Conservation (phyloP, 2,329 filamentous ascomycete genomes). For the Lecanicillium sp. region DNA sequence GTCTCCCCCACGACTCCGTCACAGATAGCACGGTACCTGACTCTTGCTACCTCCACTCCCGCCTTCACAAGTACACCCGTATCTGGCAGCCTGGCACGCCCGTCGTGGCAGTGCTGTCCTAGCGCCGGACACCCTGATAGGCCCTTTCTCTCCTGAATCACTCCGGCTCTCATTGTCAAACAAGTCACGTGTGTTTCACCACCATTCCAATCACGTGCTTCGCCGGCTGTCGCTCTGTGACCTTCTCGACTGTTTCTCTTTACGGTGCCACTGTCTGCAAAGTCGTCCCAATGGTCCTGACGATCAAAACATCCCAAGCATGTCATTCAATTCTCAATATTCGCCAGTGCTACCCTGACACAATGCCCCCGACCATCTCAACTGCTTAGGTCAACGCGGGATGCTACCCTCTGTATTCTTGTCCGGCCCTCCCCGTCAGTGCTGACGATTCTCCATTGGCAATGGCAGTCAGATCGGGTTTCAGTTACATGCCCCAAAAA, state of each 20-base stretch:
- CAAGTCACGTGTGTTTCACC: not conserved
- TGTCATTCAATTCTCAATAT: too few relatives aligned
- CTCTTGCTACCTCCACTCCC: not conserved
- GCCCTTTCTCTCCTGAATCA: not conserved
- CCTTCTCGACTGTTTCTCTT: not conserved
- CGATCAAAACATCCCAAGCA: not conserved
- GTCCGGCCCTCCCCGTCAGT: not conserved
- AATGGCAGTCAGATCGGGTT: not conserved
- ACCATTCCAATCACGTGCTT: slow-evolving; percentile 1
- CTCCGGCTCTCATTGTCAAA: not conserved
- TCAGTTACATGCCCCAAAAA: not conserved
- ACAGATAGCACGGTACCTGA: not conserved
- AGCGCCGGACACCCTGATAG: not conserved
- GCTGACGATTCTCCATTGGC: not conserved
- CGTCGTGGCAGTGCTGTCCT: slow-evolving; percentile 5
- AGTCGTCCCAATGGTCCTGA: not conserved
- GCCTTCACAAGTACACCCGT: not conserved
- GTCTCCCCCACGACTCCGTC: not conserved
- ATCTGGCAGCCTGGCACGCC: not conserved
- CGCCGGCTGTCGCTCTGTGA: not conserved
- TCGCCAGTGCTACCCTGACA: too few relatives aligned
- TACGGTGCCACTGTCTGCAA: not conserved
- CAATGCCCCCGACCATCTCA: not conserved
- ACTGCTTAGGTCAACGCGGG: not conserved
- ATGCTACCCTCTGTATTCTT: not conserved